Evolutionary conservation across 306 rosid genomes (phyloP), one percentile per base, ranked within the genome.

Genomic region (Glycine tomentella): DNA sequence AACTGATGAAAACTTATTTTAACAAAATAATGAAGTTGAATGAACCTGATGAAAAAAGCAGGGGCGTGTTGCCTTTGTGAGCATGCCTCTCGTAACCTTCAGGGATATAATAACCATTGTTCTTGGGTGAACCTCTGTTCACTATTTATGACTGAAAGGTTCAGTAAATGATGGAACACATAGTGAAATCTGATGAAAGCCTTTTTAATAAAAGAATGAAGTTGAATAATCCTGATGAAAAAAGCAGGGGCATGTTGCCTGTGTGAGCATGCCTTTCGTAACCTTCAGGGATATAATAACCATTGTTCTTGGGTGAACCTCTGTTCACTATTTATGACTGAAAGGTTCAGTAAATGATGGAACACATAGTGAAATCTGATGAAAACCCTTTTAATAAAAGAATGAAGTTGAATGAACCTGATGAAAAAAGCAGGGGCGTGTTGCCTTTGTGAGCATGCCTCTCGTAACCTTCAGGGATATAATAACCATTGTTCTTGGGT

Each of bases 241-340:
- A 87, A 82, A 66, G 80, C 87, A 85, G 86, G 80, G 90, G 67
- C 15, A 70, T 89, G 85, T 82, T 85, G 80, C 84, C 86, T 73
- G 2, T 82, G 85, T 87, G 90, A 84, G 64, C 84, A 44, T 83
- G 65, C 62, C 87, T 87, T 89, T 88, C 80, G 85, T 89, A 76
- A 80, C 58, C 79, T 46, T 89, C 94, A 92, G 93, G 92, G 74
- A 89, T 55, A 92, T 81, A 46, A 64, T 5, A 9, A 7, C 14
- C 92, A 85, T 74, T 86, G 87, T 90, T 89, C 0, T 92, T 91
- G 94, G 97, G 93, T 92, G 97, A 92, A 90, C 89, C 93, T 88
- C 81, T 83, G 87, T 72, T 38, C 6, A 68, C 16, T 72, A 7
- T 63, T 12, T 58, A 76, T 90, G 87, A 52, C 85, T 79, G 51